Evolutionary conservation across 1,139 yeast species (phyloP).

Genomic region (Hanseniaspora uvarum): DNA sequence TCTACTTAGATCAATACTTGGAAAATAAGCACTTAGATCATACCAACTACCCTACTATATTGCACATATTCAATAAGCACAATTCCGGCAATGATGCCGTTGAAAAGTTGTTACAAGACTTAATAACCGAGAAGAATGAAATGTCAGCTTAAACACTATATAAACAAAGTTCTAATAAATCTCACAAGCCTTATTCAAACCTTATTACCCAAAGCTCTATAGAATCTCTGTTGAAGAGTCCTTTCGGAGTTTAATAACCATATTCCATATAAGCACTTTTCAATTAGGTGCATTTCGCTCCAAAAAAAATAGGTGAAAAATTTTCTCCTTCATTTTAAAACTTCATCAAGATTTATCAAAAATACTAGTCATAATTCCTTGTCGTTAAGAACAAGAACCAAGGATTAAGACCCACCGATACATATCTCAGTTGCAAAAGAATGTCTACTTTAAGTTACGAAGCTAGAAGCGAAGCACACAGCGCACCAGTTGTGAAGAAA

Average conservation of each 20-base stretch:
- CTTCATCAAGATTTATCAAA: no score
- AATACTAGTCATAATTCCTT: no score
- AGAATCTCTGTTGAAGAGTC: no score
- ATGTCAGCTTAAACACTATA: slow-evolving; percentile 22
- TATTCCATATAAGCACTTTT: neutral
- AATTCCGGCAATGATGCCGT: slow-evolving; percentile 35
- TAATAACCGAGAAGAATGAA: slow-evolving; percentile 32
- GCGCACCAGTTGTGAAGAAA: slow-evolving; percentile 69
- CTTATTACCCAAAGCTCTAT: no score
- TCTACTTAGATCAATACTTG: slow-evolving; percentile 51
- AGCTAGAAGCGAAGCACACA: slow-evolving; percentile 58
- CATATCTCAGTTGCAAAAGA: neutral
- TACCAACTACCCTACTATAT: slow-evolving; percentile 39
- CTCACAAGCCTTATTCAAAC: no score
- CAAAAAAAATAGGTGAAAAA: no score
- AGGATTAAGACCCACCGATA: neutral
- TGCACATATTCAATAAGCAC: slow-evolving; percentile 42
- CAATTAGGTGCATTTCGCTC: no score
- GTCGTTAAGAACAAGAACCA: no score
- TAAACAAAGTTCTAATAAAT: no score
- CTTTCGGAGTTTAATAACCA: neutral
- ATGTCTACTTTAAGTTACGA: slow-evolving; percentile 42
- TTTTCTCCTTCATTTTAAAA: no score
- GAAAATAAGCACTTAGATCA: slow-evolving; percentile 34
- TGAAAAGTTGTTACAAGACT: slow-evolving; percentile 34